Conservation (phyloP, 441 rosid genomes). For the Metrosideros polymorpha region DNA sequence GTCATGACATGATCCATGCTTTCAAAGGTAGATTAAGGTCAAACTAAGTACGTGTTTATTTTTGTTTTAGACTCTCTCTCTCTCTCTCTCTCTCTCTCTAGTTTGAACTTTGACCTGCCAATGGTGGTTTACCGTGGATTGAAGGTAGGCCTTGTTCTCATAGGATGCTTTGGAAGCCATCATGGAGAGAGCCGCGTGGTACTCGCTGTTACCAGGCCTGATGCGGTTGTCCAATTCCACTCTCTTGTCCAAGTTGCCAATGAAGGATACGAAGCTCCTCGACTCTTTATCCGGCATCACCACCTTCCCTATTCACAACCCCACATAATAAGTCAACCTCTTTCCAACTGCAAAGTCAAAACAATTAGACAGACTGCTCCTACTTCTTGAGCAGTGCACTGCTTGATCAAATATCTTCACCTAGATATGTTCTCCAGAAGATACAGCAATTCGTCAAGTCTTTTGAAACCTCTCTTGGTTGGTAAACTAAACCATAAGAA, state of each 20-base stretch:
- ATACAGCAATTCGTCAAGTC: not conserved
- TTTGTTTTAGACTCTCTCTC: not conserved
- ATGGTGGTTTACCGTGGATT: slow-evolving; percentile 24
- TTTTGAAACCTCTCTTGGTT: not conserved
- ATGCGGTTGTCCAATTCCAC: slow-evolving; percentile 30
- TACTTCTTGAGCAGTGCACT: not conserved
- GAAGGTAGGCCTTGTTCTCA: slow-evolving; percentile 41
- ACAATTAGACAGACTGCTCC: not conserved
- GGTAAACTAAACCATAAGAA: not conserved
- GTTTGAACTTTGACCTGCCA: slow-evolving; percentile 57
- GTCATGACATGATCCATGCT: not conserved
- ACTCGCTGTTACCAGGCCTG: slow-evolving; percentile 24
- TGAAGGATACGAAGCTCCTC: slow-evolving; percentile 29
- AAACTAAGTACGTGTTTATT: not conserved
- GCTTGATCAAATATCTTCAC: not conserved
- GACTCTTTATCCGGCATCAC: slow-evolving; percentile 32
- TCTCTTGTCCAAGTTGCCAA: slow-evolving; percentile 40
- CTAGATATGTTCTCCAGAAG: not conserved
- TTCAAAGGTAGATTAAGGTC: not conserved
- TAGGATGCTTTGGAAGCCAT: slow-evolving; percentile 65
- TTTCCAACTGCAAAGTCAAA: not conserved
- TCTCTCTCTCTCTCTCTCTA: not conserved
- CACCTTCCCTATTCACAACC: slow-evolving; percentile 22
- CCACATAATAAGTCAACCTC: not conserved
- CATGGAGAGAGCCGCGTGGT: slow-evolving; percentile 35